Evolutionary conservation across 768 basidiomycete genomes (phyloP), one percentile per base, ranked within the genome.

Genomic region (Suillus hirtellus): DNA sequence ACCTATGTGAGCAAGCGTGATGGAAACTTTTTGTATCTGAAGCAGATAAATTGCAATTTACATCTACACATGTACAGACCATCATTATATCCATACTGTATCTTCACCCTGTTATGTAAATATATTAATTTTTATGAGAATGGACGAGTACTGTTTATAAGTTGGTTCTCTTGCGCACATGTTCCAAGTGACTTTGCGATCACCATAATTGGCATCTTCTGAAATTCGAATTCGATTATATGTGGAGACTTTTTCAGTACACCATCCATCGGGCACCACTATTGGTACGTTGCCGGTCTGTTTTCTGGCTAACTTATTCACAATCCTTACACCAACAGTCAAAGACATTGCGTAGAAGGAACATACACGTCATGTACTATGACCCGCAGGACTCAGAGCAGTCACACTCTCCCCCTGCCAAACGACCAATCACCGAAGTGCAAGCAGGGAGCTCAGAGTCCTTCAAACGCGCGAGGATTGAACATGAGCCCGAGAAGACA

Each of bases 401-500:
- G 31, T 55, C 21, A 35, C 49, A 54, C n/a, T 63, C 63, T 17
- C 37, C 52, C 24, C 66, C 42, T 34, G n/a, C 60, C 47, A 71
- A 66, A 54, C 65, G 65, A 55, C 43, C 15, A 3, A 40, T 42
- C 53, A n/a, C 12, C 52, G 63, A 65, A 4, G 38, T n/a, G 47
- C 44, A 50, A 38, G 53, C 61, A 11, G 12, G 58, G n/a, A 21
- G 60, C 7, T 46, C 62, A 11, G 63, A 64, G 19, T 44, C 44
- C 1, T 24, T 15, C 43, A 72, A 73, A 50, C 66, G 64, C 35
- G 27, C 24, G 10, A 72, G 43, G 61, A n/a, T 64, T 38, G 65
- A 64, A 12, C 60, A 64, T 1, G 34, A 59, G 7, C 14, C 42
- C 1, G 56, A 62, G n/a, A 58, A 65, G 27, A 63, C 9, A 11